Conservation (phyloP, 805 yeast genomes). For the Cyberlindnera galapagoensis region DNA sequence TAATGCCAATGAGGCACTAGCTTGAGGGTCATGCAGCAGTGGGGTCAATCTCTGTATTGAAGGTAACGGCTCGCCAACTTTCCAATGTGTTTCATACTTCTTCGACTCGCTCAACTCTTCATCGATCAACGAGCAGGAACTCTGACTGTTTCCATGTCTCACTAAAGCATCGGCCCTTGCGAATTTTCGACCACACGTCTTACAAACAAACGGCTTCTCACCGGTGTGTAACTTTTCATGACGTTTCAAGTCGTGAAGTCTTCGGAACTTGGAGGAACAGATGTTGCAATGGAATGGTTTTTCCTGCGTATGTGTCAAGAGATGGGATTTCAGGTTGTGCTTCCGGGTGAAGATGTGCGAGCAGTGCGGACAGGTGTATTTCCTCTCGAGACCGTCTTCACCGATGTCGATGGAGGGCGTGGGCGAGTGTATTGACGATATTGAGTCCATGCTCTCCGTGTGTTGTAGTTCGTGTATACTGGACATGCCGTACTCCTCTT, state of each 20-base stretch:
- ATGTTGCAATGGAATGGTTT: conserved; percentile 59
- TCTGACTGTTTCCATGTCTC: conserved; percentile 50
- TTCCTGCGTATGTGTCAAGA: conserved; percentile 57
- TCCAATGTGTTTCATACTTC: too few relatives aligned
- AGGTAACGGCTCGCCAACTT: too few relatives aligned
- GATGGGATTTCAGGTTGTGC: conserved; percentile 69
- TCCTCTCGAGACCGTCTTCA: too few relatives aligned
- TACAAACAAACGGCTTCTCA: conserved; percentile 60
- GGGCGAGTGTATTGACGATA: too few relatives aligned
- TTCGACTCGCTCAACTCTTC: conserved; percentile 4
- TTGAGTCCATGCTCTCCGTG: too few relatives aligned
- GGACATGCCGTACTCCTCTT: too few relatives aligned
- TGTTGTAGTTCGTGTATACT: too few relatives aligned
- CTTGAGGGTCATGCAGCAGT: too few relatives aligned
- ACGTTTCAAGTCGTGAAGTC: conserved; percentile 71
- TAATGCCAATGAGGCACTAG: too few relatives aligned
- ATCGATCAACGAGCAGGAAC: conserved; percentile 21
- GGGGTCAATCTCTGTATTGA: too few relatives aligned
- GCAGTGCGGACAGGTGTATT: conserved; percentile 46
- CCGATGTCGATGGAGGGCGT: not conserved
- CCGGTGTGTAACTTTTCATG: conserved; percentile 75
- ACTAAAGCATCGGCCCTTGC: conserved; percentile 73
- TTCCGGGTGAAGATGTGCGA: conserved; percentile 60
- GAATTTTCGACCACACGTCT: conserved; percentile 54
- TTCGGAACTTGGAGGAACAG: conserved; percentile 58